Evolutionary conservation across 2,329 filamentous ascomycete genomes (phyloP), one percentile per base, ranked within the genome.

Genomic region (Monilinia fructigena): DNA sequence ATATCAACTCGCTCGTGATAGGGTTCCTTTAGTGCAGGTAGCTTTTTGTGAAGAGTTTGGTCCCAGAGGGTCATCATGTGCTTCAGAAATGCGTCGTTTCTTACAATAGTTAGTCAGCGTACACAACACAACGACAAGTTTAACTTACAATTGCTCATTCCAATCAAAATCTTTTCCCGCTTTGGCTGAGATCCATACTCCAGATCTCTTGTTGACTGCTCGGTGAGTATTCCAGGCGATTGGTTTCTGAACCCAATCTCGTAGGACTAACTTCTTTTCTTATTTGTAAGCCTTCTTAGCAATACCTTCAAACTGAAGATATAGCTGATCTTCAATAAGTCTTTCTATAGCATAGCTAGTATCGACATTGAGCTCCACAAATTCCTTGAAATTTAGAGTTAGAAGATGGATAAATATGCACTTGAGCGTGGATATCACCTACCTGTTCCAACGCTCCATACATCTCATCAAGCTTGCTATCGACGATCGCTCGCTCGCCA

Each of bases 121-220:
- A n/a, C 18, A n/a, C 31, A 55, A 50, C 20, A 12, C 0, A 38
- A 12, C 10, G 10, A 38, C 18, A 55, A 38, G 3, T 35, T 8
- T 26, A n/a, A 70, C 70, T 68, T 66, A 72, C 71, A 73, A 26
- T 1, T 69, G 59, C 23, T 68, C 62, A 66, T 70, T 70, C 72
- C 72, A 73, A 23, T 68, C 55, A 20, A 55, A 42, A 16, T 42
- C 11, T 5, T 26, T 60, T 18, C 53, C 66, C 0, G 16, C 26
- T 31, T 1, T 35, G 47, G 60, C 42, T 20, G 8, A 6, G 18
- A 38, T 54, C 66, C 67, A 70, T 12, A 58, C 31, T 16, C 69
- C 71, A 28, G 54, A 42, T 8, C 47, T 54, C 8, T 54, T 54
- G 38, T 72, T 72, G 11, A 63, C 53, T 8, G 55, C 64, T 53